Evolutionary conservation across 805 yeast species (phyloP).

Genomic region (Wickerhamomyces rabaulensis): DNA sequence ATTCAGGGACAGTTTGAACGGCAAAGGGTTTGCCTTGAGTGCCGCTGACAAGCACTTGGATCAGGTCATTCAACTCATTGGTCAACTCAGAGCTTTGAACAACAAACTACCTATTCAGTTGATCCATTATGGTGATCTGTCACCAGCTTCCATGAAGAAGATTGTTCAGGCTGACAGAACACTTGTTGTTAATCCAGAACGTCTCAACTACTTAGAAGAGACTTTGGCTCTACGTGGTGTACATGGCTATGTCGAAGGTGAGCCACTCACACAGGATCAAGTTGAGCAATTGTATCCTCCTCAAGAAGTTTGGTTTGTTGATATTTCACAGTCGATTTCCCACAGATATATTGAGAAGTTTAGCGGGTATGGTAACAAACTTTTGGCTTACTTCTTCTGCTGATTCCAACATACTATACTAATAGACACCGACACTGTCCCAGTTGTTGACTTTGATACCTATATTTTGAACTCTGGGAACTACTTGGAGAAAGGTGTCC

Average conservation of each 20-base stretch:
- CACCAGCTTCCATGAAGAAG: constrained; percentile 27
- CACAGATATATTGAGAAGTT: constrained; percentile 22
- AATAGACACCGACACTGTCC: constrained; percentile 47
- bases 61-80: constrained; percentile 30
- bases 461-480: constrained; percentile 27
- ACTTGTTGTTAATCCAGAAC: neutral
- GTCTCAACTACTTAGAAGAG: too few species aligned
- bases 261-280: neutral
- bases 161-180: constrained; percentile 24
- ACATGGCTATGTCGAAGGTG: neutral
- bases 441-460: constrained; percentile 33
- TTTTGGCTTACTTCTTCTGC: constrained; percentile 42
- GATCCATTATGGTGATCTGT: constrained; percentile 32
- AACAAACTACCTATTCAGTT: constrained; percentile 37
- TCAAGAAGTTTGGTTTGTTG: constrained; percentile 38
- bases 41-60: constrained; percentile 25
- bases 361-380: constrained; percentile 38
- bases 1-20: constrained; percentile 25
- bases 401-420: constrained; percentile 45
- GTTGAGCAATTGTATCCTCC: constrained; percentile 20
- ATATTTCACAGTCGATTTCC: constrained; percentile 23
- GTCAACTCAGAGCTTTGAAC: constrained; percentile 31
- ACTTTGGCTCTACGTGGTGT: too few species aligned
- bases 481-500: constrained; percentile 30
- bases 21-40: constrained; percentile 30